A percentile compares a stretch with the other conserved stretches of the same genome.
Evolutionary conservation across 1,284 basidiomycete species (phyloP).

Genomic region (Peniophora sp.): DNA sequence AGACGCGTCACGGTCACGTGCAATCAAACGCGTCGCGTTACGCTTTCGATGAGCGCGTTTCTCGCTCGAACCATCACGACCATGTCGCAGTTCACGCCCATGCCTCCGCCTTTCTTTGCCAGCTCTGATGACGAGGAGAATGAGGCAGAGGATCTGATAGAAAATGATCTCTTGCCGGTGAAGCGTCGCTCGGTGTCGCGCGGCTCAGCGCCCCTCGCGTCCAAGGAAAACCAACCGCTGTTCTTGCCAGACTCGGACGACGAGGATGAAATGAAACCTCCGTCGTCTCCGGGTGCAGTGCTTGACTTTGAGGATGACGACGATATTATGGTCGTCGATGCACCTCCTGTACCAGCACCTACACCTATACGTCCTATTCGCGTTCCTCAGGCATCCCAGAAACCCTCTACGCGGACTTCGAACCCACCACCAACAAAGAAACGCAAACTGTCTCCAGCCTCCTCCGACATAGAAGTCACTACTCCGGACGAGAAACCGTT

Average conservation of each 20-base stretch:
- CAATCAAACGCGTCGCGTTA: neutral
- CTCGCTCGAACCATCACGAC: neutral
- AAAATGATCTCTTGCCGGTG: no score
- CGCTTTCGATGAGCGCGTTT: neutral
- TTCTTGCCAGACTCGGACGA: slow-evolving; percentile 41
- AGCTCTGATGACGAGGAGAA: slow-evolving; percentile 8
- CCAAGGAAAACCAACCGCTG: neutral
- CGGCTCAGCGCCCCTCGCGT: no score
- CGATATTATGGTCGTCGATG: slow-evolving; percentile 12
- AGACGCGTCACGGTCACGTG: no score
- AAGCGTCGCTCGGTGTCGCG: no score
- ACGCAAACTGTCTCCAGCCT: neutral
- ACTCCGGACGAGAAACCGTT: slow-evolving; percentile 4
- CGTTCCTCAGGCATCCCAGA: slow-evolving; percentile 5
- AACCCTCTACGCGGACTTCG: slow-evolving; percentile 32
- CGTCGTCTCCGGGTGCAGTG: slow-evolving; percentile 5
- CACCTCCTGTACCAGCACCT: slow-evolving; percentile 5
- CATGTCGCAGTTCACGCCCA: neutral
- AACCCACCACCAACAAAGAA: slow-evolving; percentile 15
- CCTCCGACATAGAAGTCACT: no score
- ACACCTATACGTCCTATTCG: slow-evolving; percentile 20
- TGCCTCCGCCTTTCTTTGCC: slow-evolving; percentile 7
- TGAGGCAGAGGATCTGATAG: neutral
- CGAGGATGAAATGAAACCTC: slow-evolving; percentile 25
- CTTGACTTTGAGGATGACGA: slow-evolving; percentile 12